These are phyloP conservation scores for Phialophora tarda DNA, from an alignment of 2,329 filamentous ascomycete species.

Conservation along the genomic window DNA sequence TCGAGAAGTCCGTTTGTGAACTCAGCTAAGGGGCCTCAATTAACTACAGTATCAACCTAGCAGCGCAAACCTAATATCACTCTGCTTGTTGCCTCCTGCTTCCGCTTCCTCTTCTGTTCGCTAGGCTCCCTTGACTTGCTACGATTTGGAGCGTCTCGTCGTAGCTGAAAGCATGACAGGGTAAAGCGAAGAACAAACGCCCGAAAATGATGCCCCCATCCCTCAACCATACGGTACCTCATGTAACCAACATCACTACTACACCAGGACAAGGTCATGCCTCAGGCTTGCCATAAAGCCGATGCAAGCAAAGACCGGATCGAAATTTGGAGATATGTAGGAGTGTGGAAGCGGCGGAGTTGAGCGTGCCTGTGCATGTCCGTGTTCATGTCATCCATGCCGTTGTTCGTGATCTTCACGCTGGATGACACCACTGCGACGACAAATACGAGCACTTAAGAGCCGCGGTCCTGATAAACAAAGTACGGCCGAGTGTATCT, in stretches of 20 bases:
- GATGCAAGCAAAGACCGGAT: background rate
- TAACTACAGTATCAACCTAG: background rate
- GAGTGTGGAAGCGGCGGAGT: background rate
- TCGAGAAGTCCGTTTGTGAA: too few species aligned
- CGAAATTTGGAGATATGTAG: background rate
- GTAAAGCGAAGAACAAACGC: slow-evolving; percentile 43
- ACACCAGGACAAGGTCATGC: background rate
- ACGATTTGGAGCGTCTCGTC: slow-evolving; percentile 52
- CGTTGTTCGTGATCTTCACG: slow-evolving; percentile 22
- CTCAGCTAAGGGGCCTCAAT: too few species aligned
- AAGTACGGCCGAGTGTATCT: too few species aligned
- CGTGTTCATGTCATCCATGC: background rate
- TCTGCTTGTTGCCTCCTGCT: background rate
- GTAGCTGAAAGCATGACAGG: slow-evolving; percentile 54
- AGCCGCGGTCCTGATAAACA: too few species aligned
- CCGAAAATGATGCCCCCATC: too few species aligned
- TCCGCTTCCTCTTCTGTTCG: slow-evolving; percentile 3
- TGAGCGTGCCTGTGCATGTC: background rate
- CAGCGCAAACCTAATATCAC: background rate
- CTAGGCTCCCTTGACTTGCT: slow-evolving; percentile 48
- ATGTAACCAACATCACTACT: too few species aligned
- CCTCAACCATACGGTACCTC: too few species aligned
- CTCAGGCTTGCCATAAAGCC: background rate
- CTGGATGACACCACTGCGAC: slow-evolving; percentile 24
- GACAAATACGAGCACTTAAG: background rate